Conservation (phyloP, 2,329 filamentous ascomycete genomes). For the Sphaerostilbella broomeana region DNA sequence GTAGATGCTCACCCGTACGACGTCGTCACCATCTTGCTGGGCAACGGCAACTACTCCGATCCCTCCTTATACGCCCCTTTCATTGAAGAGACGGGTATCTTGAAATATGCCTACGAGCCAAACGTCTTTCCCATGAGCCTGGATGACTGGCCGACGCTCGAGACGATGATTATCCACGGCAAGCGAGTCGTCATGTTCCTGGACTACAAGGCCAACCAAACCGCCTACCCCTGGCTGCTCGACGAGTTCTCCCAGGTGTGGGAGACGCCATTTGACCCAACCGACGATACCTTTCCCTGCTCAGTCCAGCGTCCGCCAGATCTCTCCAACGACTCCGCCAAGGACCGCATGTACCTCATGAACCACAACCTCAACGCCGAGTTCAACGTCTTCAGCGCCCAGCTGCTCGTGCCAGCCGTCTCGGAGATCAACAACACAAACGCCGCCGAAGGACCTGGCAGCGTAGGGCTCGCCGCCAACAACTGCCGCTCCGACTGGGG, state of each 20-base stretch:
- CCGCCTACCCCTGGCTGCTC: constrained; percentile 71
- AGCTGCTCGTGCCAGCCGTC: constrained; percentile 65
- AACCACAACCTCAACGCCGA: constrained; percentile 90
- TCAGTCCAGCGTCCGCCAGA: constrained; percentile 68
- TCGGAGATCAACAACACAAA: constrained; percentile 68
- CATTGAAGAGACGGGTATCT: constrained; percentile 65
- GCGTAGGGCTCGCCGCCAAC: constrained; percentile 56
- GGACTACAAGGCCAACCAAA: constrained; percentile 79
- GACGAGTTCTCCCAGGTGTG: constrained; percentile 85
- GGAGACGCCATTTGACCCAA: constrained; percentile 81
- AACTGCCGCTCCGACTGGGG: constrained; percentile 59
- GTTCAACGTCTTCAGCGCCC: constrained; percentile 57
- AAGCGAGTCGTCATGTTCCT: constrained; percentile 74
- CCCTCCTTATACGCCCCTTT: constrained; percentile 58
- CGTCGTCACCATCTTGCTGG: constrained; percentile 79
- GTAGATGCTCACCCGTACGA: constrained; percentile 73
- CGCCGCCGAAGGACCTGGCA: constrained; percentile 55
- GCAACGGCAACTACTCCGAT: constrained; percentile 69
- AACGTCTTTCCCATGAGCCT: constrained; percentile 62
- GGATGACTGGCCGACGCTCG: constrained; percentile 77
- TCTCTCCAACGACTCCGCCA: constrained; percentile 46
- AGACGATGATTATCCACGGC: constrained; percentile 63
- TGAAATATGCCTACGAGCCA: constrained; percentile 67
- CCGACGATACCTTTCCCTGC: constrained; percentile 64
- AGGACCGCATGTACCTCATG: constrained; percentile 66